Evolutionary conservation across 2,329 filamentous ascomycete species (phyloP).

Genomic region (Fusarium sp.): DNA sequence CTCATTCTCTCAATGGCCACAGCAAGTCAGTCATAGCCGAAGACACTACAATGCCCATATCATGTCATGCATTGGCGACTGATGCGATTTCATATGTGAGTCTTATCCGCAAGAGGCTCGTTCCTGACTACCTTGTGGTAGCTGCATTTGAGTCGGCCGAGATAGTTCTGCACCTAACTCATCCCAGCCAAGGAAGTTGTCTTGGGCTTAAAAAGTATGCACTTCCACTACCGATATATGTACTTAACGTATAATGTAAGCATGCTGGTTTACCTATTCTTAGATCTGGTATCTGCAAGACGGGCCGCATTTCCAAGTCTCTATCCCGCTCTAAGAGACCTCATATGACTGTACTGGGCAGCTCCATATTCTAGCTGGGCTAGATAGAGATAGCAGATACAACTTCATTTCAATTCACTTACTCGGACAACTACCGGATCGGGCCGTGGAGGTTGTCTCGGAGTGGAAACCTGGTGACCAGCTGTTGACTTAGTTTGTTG

Average conservation of each 20-base stretch:
- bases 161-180: conserved; percentile 11
- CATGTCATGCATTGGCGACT: conserved; percentile 27
- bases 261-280: conserved; percentile 27
- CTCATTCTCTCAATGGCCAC: background rate
- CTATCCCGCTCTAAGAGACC: background rate
- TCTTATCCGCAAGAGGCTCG: conserved; percentile 11
- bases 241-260: background rate
- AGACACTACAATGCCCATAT: conserved; percentile 7
- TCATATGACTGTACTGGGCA: background rate
- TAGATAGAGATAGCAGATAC: background rate
- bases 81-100: conserved; percentile 10
- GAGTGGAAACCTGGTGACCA: conserved; percentile 15
- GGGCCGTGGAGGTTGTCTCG: conserved; percentile 19
- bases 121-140: conserved; percentile 35
- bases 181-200: conserved; percentile 10
- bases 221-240: conserved; percentile 5
- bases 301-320: conserved; percentile 35
- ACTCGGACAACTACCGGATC: conserved; percentile 24
- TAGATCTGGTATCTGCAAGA: conserved; percentile 22
- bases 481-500: conserved; percentile 5
- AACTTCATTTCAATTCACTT: background rate
- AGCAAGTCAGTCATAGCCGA: conserved; percentile 9
- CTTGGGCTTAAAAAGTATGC: conserved; percentile 2
- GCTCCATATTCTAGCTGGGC: background rate
- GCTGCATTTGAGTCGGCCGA: conserved; percentile 23